Base-by-base conservation (phyloP, 441 rosid species). In the Daphne laureola region DNA sequence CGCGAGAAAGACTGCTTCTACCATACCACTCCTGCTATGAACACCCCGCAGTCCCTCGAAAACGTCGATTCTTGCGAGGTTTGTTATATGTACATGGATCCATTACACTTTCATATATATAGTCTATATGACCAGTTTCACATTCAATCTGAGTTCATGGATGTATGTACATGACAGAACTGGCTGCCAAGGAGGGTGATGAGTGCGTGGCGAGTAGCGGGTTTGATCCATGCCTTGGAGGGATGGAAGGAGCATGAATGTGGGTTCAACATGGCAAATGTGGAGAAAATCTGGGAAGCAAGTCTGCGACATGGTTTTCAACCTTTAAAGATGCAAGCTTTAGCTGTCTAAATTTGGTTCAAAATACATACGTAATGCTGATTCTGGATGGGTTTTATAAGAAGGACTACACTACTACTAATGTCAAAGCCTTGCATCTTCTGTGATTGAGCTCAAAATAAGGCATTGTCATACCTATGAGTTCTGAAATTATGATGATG, bases 11-110 rank as follows among this genome's bases (percentile, higher is more conserved):
- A 77, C 52, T 73, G 85, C 67, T 40, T 65, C 56, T 75, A 81
- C 66, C 72, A 76, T 49, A 53, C 45, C 13, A 78, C 81, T 26
- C 91, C 81, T 5, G 78, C 80, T 17, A 67, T 77, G 85, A 54
- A 17, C 2, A 54, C 59, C 47, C 85, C 90, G 0, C 14, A 59
- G 6, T 54, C 81, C 9, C 56, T 73, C 17, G 63, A 61, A 49
- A 80, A 75, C 48, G 41, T 77, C 17, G 78, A 79, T 48, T 69
- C 83, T 48, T 83, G 87, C 54, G 87, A 77, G 78, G 87, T 76
- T 31, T 42, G 54, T 21, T 21, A 2, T 21, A 21, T 21, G 3
- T 18, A 21, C 25, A 21, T 21, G 25, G 25, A 21, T 21, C 25
- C 3, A 21, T 21, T 21, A 2, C 25, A 21, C 25, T 21, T 21